Base-by-base conservation (phyloP, 202 grass and related monocot genomes). In the Setaria viridis region DNA sequence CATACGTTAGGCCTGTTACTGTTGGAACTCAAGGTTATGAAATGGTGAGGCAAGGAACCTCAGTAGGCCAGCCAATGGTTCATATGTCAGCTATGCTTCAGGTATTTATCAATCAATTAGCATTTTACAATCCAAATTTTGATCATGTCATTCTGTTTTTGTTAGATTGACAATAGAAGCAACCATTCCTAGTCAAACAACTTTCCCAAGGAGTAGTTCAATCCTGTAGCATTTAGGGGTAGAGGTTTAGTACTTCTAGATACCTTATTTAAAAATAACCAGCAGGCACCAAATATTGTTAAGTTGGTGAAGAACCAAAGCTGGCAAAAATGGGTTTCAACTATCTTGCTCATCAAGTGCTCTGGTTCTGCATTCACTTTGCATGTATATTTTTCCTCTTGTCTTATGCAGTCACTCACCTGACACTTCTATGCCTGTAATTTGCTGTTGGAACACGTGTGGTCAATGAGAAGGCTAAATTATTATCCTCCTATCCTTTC, bases 71-170 rank as follows among this genome's bases (percentile, higher is more conserved):
- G 81, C 90, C 96, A 70, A 88, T 90, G 71, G 67, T 91, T 74
- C 96, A 98, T 94, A 86, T 89, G 67, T 98, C 96, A 59, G 91
- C 96, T 74, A 92, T 85, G 76, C 93, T 95, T 85, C 96, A 98
- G 91, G 95, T 98, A 94, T 53, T 53, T 78, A 11, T 88, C 78
- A 76, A 62, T 70, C 21, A 74, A 30, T 41, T 19, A 49, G 43
- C 37, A 55, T 67, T 74, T 54, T 62, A 77, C 37, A 49, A 13
- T 64, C 51, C 10, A 33, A 76, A 39, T 62, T 77, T 83, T 21
- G 11, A 74, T 39, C 72, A 14, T 42, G 19, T 16, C 25, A 76
- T 79, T 87, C 42, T 16, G 1, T 70, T 87, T 82, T 77, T 29
- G 9, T 72, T 17, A 65, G 14, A 68, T 45, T 25, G 43, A 64